phyloP scores from a whole-genome alignment of 148 eudicot genomes.

The Beta vulgaris region DNA sequence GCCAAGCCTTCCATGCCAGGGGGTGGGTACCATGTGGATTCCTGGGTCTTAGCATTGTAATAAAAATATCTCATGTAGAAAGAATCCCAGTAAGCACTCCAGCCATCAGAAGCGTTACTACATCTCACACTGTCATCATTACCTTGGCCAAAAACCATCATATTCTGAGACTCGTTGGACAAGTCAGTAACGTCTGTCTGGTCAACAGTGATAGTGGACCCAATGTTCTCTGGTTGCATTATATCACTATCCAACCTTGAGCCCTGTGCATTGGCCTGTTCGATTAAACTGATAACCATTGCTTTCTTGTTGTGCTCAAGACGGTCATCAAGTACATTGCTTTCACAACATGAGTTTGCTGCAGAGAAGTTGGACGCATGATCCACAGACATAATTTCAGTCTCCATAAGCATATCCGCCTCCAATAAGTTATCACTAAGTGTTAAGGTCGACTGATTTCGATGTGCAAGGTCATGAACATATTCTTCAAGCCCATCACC shows the following conservation, averaged over 20 bases:
- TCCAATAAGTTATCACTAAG: conserved; percentile 10
- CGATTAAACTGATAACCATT: conserved; percentile 23
- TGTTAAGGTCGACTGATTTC: conserved; percentile 13
- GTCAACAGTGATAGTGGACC: conserved; percentile 16
- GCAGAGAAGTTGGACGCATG: conserved; percentile 6
- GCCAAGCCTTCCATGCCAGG: conserved; percentile 64
- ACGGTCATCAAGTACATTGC: conserved; percentile 24
- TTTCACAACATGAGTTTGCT: conserved; percentile 20
- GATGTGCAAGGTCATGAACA: conserved; percentile 13
- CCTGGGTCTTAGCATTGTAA: conserved; percentile 54
- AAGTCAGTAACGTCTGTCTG: conserved; percentile 27
- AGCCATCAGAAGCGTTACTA: conserved; percentile 43
- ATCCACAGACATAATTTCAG: conserved; percentile 10
- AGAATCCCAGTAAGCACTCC: conserved; percentile 71
- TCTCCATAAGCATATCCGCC: conserved; percentile 13
- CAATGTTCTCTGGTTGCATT: conserved; percentile 20
- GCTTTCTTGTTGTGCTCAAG: conserved; percentile 19
- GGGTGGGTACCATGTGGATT: conserved; percentile 84
- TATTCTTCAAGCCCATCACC: conserved; percentile 27
- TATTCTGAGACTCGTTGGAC: conserved; percentile 25
- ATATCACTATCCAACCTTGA: conserved; percentile 11
- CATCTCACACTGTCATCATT: conserved; percentile 17
- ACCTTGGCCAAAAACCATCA: conserved; percentile 27
- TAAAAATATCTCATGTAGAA: conserved; percentile 61
- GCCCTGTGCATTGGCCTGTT: conserved; percentile 21